These are phyloP conservation scores for Rhodofomes roseus DNA, from an alignment of 1,284 basidiomycete genomes.

Conservation along the genomic window DNA sequence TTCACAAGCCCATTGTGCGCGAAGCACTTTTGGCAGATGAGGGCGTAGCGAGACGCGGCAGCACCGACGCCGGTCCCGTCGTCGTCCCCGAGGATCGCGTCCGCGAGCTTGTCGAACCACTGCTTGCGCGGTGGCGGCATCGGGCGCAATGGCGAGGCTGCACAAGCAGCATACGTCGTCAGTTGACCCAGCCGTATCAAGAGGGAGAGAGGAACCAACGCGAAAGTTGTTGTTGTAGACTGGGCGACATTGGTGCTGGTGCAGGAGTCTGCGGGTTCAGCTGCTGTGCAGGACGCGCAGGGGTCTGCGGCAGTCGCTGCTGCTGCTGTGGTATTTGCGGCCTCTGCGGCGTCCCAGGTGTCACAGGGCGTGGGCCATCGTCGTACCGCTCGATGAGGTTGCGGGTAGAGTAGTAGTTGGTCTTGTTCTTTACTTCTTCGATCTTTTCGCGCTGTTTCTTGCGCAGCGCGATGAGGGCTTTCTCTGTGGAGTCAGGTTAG, in stretches of 20 bases:
- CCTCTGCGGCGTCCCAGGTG: slow-evolving; percentile 28
- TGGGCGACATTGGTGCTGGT: slow-evolving; percentile 21
- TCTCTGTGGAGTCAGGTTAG: slow-evolving; percentile 51
- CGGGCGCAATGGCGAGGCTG: slow-evolving; percentile 36
- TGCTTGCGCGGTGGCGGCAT: slow-evolving; percentile 66
- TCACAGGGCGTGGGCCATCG: slow-evolving; percentile 41
- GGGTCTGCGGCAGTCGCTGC: slow-evolving; percentile 16
- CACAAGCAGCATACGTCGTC: background rate
- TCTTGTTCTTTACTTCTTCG: slow-evolving; percentile 97
- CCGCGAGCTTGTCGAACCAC: slow-evolving; percentile 88
- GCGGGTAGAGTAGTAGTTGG: slow-evolving; percentile 91
- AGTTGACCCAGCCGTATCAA: slow-evolving; percentile 1
- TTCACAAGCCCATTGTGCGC: slow-evolving; percentile 92
- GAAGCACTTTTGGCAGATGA: slow-evolving; percentile 94
- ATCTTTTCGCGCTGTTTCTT: slow-evolving; percentile 84
- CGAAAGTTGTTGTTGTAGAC: slow-evolving; percentile 35
- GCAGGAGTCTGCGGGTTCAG: slow-evolving; percentile 21
- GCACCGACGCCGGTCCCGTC: slow-evolving; percentile 44
- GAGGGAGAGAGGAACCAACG: slow-evolving; percentile 26
- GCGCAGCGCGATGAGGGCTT: slow-evolving; percentile 70
- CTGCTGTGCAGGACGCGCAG: slow-evolving; percentile 13
- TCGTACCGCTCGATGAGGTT: slow-evolving; percentile 92
- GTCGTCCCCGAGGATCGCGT: slow-evolving; percentile 84
- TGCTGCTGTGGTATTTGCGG: slow-evolving; percentile 19
- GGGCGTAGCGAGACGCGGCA: slow-evolving; percentile 73